Base-by-base conservation (phyloP, 2,329 filamentous ascomycete species). In the Xylariaceae sp. region DNA sequence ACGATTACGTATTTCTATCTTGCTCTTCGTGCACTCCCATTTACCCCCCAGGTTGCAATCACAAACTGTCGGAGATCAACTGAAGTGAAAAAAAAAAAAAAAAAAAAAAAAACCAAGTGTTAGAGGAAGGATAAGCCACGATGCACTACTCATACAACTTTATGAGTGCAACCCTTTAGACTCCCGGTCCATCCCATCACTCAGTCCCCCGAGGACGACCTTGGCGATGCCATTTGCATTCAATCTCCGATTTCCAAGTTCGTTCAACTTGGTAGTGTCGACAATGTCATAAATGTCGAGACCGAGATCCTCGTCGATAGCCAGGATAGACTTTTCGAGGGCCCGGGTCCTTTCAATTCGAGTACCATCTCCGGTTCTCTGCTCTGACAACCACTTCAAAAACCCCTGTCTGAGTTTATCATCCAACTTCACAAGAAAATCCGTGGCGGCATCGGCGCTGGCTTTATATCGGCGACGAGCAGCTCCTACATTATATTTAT, bases 121-220 rank as follows among this genome's bases (percentile, higher is more conserved):
- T 37, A n/a, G 14, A 40, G 36, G 22, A 41, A 37, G n/a, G 14
- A 19, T 22, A 42, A 41, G 29, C 43, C 32, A 47, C 45, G 20
- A 45, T 46, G 42, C 42, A n/a, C n/a, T n/a, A n/a, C n/a, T n/a
- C n/a, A n/a, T n/a, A n/a, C n/a, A n/a, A n/a, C n/a, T n/a, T n/a
- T n/a, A n/a, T n/a, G n/a, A n/a, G n/a, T 32, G 27, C 27, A 8
- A 3, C 5, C 7, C 7, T 32, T 8, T 32, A 14, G 27, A 32
- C 4, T 32, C 16, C 27, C 5, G 12, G 16, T 32, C 27, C 4
- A 32, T 4, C 7, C 12, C 12, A 12, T 32, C 16, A 14, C 27
- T 12, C 7, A 32, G 16, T 5, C 27, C 7, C 27, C 27, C 27
- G 16, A 32, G 27, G 16, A 32, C 4, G 12, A 32, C 27, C 27